A percentile compares a stretch with the other conserved stretches of the same genome.
These are phyloP conservation scores for Phlyctochytrium planicorne DNA, from an alignment of 192 early-diverging fungal species.

Conservation along the genomic window DNA sequence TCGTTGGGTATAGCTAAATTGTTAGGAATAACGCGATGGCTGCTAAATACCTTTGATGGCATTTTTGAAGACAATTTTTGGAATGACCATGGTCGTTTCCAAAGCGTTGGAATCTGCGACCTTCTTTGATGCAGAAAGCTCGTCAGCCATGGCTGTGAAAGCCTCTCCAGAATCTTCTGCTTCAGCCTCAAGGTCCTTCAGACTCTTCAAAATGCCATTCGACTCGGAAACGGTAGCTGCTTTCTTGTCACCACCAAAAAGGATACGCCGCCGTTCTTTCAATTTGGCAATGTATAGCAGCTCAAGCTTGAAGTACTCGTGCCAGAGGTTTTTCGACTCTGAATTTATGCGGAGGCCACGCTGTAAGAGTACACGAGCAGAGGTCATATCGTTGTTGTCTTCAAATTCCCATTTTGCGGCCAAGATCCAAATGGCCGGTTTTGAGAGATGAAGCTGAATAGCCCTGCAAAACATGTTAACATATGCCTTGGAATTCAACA, in stretches of 20 bases:
- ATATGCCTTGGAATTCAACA: neutral
- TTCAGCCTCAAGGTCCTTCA: constrained; percentile 24
- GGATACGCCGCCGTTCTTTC: constrained; percentile 71
- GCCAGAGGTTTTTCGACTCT: constrained; percentile 72
- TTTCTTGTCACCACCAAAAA: constrained; percentile 62
- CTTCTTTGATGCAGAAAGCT: no score
- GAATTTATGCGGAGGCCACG: constrained; percentile 82
- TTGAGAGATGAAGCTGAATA: constrained; percentile 82
- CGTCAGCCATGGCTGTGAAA: no score
- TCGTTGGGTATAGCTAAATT: constrained; percentile 61
- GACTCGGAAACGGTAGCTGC: neutral
- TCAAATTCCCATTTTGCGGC: constrained; percentile 90
- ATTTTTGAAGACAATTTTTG: constrained; percentile 73
- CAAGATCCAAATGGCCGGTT: constrained; percentile 84
- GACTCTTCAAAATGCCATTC: constrained; percentile 35
- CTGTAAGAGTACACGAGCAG: constrained; percentile 83
- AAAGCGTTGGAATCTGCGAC: no score
- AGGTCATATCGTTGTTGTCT: constrained; percentile 73
- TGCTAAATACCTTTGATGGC: constrained; percentile 64
- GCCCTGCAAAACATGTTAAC: constrained; percentile 51
- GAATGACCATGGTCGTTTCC: constrained; percentile 77
- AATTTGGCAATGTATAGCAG: constrained; percentile 85
- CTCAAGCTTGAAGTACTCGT: constrained; percentile 93
- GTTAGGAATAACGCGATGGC: constrained; percentile 7
- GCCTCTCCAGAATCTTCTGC: no score